Base-by-base conservation (phyloP, 495 filamentous ascomycete species). In the Venustampulla echinocandica region DNA sequence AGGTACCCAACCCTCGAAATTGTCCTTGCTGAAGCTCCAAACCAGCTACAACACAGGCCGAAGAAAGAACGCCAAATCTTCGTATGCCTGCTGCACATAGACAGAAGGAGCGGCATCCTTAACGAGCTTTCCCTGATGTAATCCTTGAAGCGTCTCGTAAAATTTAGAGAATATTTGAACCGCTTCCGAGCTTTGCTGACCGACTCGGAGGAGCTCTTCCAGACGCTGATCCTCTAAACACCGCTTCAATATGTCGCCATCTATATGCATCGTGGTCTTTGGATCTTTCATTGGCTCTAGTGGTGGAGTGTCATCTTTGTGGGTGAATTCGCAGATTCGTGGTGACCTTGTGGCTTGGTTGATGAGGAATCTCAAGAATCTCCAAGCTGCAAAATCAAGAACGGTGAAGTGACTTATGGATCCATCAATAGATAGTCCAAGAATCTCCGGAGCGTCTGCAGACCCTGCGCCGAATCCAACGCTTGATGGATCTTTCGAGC, bases 371-470 rank as follows among this genome's bases (percentile, higher is more conserved):
- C 67, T 63, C 2, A 89, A 67, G 32, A 88, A 64, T n/a, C 66
- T 63, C 74, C 76, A 80, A 22, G 74, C 65, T 14, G 73, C 61
- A 42, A 70, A 59, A 0, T 61, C 54, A 0, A 89, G 55, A 11
- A 79, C 57, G n/a, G 70, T 65, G 46, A 88, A 75, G 22, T 79
- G 73, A 44, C 73, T 71, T 13, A 88, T 52, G 0, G 80, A 73
- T 3, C 85, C 85, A 55, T 84, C 76, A 19, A 83, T 71, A 21
- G 74, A 74, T 6, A 78, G 67, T 1, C 84, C 85, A 25, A 88
- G 68, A 11, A 75, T 66, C 30, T 73, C 68, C 9, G 66, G 59
- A 10, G 32, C 65, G 15, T 61, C 33, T 61, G 56, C 6, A 44
- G 37, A 42, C 11, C 6, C 32, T 40, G 6, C 24, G 43, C 2